phyloP scores from a whole-genome alignment of 2,329 filamentous ascomycete species.

The Seiridium cupressi region DNA sequence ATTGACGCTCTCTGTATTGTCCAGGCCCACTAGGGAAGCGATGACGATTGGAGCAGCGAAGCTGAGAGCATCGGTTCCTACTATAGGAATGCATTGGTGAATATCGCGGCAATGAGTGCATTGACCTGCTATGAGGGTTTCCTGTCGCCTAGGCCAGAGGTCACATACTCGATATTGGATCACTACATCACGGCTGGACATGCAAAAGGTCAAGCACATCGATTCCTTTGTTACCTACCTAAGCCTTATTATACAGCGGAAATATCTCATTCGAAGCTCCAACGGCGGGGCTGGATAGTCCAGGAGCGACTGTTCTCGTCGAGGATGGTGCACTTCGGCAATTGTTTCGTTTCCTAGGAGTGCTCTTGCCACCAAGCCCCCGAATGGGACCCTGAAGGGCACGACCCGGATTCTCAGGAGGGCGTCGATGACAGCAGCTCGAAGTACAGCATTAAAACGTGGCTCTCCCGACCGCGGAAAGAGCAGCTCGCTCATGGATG shows the following conservation, averaged over 20 bases:
- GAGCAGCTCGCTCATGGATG: background rate
- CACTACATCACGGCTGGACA: background rate
- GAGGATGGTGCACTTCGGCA: background rate
- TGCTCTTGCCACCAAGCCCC: background rate
- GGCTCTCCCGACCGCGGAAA: background rate
- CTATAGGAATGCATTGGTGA: background rate
- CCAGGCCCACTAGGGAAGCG: background rate
- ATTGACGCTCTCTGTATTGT: background rate
- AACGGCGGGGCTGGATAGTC: background rate
- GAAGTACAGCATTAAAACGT: background rate
- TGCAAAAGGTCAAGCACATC: background rate
- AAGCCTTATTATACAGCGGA: background rate
- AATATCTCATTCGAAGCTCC: background rate
- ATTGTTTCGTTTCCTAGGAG: background rate
- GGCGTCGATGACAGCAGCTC: background rate
- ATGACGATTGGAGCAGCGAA: background rate
- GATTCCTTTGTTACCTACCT: background rate
- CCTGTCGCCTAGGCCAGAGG: background rate
- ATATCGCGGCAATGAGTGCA: background rate
- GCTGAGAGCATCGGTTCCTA: background rate
- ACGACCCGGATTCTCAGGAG: background rate
- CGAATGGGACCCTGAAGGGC: background rate
- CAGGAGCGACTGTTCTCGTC: background rate
- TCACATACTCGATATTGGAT: background rate
- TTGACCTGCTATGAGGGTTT: background rate